Conservation (phyloP, 2,329 filamentous ascomycete genomes). For the Fusarium phyllophilum region DNA sequence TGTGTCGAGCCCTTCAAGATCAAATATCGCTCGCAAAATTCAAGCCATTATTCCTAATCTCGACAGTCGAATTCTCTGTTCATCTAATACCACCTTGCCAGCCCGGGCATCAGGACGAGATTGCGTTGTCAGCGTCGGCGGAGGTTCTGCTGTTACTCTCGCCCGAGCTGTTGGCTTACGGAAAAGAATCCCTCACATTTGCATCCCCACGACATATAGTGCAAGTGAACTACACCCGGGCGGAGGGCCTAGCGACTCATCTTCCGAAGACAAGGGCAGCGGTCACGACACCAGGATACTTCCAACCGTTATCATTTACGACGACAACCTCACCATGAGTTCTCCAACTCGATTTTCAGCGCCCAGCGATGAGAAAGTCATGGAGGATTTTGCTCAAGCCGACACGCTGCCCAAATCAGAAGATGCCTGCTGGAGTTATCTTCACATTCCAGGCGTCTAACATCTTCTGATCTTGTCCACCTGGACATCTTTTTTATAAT, state of each 20-base stretch:
- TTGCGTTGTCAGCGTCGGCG: slow-evolving; percentile 69
- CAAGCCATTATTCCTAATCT: slow-evolving; percentile 49
- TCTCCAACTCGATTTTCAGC: slow-evolving; percentile 44
- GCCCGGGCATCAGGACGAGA: slow-evolving; percentile 56
- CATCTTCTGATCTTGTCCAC: not conserved
- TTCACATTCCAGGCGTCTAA: slow-evolving; percentile 51
- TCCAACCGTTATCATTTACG: slow-evolving; percentile 52
- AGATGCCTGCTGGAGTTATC: slow-evolving; percentile 49
- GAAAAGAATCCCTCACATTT: slow-evolving; percentile 66
- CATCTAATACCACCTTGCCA: slow-evolving; percentile 41
- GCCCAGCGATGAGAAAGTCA: slow-evolving; percentile 34
- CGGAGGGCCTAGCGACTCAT: not conserved
- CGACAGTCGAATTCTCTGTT: slow-evolving; percentile 48
- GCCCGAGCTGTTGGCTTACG: slow-evolving; percentile 64
- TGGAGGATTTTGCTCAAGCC: slow-evolving; percentile 29
- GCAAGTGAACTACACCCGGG: slow-evolving; percentile 63
- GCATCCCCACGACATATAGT: slow-evolving; percentile 69
- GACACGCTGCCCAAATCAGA: slow-evolving; percentile 33
- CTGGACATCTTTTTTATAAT: not conserved
- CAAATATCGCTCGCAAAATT: slow-evolving; percentile 48
- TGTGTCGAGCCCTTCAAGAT: slow-evolving; percentile 52
- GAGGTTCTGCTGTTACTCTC: slow-evolving; percentile 69
- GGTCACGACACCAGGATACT: slow-evolving; percentile 10
- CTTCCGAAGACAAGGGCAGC: not conserved
- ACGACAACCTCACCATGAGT: slow-evolving; percentile 49